Conservation (phyloP, 768 basidiomycete species). For the Neoboletus magnificus region DNA sequence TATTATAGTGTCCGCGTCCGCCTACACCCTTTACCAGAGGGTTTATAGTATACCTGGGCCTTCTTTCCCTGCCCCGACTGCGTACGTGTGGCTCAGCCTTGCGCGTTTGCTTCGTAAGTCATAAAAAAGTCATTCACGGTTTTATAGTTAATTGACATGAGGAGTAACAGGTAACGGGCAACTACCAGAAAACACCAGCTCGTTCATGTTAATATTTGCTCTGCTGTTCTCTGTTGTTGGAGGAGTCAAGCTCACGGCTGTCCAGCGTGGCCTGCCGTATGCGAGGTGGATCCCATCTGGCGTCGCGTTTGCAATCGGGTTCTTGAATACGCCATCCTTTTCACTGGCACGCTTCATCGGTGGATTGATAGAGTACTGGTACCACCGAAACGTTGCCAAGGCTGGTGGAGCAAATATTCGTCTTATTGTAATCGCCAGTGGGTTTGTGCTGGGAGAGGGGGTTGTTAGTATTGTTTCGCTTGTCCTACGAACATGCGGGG, state of each 20-base stretch:
- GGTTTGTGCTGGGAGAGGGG: slow-evolving; percentile 95
- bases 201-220: slow-evolving; percentile 81
- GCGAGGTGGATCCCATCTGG: slow-evolving; percentile 89
- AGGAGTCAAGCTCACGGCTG: slow-evolving; percentile 59
- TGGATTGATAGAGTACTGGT: slow-evolving; percentile 75
- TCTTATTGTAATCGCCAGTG: slow-evolving; percentile 86
- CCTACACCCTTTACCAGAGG: slow-evolving; percentile 81
- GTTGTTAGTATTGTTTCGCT: slow-evolving; percentile 82
- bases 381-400: slow-evolving; percentile 50
- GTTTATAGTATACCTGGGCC: slow-evolving; percentile 91
- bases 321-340: slow-evolving; percentile 94
- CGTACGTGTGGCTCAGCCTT: slow-evolving; percentile 87
- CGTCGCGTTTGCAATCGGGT: slow-evolving; percentile 92
- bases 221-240: slow-evolving; percentile 66
- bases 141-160: slow-evolving; percentile 1
- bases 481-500: slow-evolving; percentile 66
- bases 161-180: slow-evolving; percentile 65
- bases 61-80: slow-evolving; percentile 93
- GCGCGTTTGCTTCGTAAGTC: slow-evolving; percentile 71
- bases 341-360: slow-evolving; percentile 89
- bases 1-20: slow-evolving; percentile 84
- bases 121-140: too few relatives aligned
- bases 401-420: slow-evolving; percentile 57
- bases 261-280: slow-evolving; percentile 45
- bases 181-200: slow-evolving; percentile 68